Evolutionary conservation across 2,329 filamentous ascomycete genomes (phyloP), one percentile per base, ranked within the genome.

Genomic region (Epichloe gansuensis): DNA sequence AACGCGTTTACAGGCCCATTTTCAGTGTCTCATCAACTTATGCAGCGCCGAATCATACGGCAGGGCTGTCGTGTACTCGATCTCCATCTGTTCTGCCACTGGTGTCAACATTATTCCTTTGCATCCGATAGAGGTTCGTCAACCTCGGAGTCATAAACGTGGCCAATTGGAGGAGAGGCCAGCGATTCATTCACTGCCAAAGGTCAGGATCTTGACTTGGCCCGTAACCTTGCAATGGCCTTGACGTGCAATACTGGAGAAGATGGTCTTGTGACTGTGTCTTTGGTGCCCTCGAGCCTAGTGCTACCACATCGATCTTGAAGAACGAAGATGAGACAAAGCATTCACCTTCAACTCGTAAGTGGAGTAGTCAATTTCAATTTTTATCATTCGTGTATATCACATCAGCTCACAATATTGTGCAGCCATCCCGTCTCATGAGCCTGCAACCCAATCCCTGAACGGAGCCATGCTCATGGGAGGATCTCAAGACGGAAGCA

Each of bases 221-320:
- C 60, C 21, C 56, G 54, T 8, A 57, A 56, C 1, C 53, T 67
- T n/a, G 57, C 60, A 4, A 50, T 66, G 48, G 55, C 56, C 35
- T 48, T 67, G 12, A 58, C 61, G 5, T 68, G 63, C 48, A 59
- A 60, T 34, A 59, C 64, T 50, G 66, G 66, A 1, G 51, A 60
- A n/a, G 61, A 67, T 46, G 67, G 65, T 15, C 56, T 66, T 23
- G 55, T 69, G 3, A 68, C 64, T 6, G 46, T 66, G 11, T 63
- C 63, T 38, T 64, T 3, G 51, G 31, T 15, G 17, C n/a, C 5
- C 57, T 59, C 7, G 53, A 55, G 11, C 45, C 58, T 9, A 50
- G 51, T 2, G 41, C 59, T 41, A 53, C 56, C 46, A 48, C 60
- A 5, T 57, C 46, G 17, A 34, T 42, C 13, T 34, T 38, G 28